These are phyloP conservation scores for Phycomyces blakesleeanus DNA, from an alignment of 192 early-diverging fungal genomes.

Conservation along the genomic window DNA sequence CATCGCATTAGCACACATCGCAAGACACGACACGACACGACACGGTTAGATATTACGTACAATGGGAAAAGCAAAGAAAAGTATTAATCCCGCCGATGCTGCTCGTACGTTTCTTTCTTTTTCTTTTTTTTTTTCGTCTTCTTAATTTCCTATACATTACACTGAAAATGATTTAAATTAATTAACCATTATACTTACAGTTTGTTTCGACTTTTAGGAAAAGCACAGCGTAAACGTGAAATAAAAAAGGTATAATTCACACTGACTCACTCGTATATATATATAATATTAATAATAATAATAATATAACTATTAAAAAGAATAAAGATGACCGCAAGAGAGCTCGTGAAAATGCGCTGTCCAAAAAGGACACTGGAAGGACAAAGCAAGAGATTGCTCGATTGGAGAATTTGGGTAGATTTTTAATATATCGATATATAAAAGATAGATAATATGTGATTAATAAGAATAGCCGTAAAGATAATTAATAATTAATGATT, in stretches of 20 bases:
- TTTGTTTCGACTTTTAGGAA: slow-evolving; percentile 13
- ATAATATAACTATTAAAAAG: slow-evolving; percentile 23
- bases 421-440: too few species aligned
- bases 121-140: not conserved
- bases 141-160: not conserved
- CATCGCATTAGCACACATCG: not conserved
- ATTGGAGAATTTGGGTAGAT: slow-evolving; percentile 45
- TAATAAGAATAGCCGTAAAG: too few species aligned
- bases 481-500: too few species aligned
- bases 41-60: not conserved
- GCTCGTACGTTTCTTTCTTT: slow-evolving; percentile 17
- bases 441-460: too few species aligned
- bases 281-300: not conserved
- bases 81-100: slow-evolving; percentile 36
- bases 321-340: slow-evolving; percentile 65
- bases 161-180: too few species aligned
- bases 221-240: slow-evolving; percentile 33
- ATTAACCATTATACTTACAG: not conserved
- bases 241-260: slow-evolving; percentile 24
- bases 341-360: slow-evolving; percentile 44
- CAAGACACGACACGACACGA: not conserved
- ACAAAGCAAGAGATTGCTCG: slow-evolving; percentile 46
- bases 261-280: not conserved
- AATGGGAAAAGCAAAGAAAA: slow-evolving; percentile 30
- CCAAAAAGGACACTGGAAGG: slow-evolving; percentile 55